Evolutionary conservation across 2,329 filamentous ascomycete species (phyloP).

Genomic region (Furcasterigmium furcatum): DNA sequence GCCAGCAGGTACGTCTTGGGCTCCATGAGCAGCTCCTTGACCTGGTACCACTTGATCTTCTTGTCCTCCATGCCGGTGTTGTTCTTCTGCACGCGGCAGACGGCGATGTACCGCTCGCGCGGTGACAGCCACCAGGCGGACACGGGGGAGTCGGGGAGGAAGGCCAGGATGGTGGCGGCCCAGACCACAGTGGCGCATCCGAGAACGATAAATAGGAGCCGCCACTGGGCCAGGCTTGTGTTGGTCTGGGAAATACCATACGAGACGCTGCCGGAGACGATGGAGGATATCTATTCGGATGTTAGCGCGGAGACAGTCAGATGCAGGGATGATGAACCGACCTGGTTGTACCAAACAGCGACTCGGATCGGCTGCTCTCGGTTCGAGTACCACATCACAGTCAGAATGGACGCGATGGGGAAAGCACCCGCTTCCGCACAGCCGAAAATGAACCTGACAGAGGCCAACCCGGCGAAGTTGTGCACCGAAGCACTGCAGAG

Average conservation of each 20-base stretch:
- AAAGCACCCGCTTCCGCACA: slow-evolving; percentile 28
- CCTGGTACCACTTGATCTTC: slow-evolving; percentile 55
- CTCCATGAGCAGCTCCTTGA: slow-evolving; percentile 57
- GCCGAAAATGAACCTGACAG: slow-evolving; percentile 31
- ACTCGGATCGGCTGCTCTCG: slow-evolving; percentile 31
- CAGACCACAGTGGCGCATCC: slow-evolving; percentile 22
- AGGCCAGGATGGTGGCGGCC: slow-evolving; percentile 58
- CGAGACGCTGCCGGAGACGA: slow-evolving; percentile 29
- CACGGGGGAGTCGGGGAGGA: slow-evolving; percentile 62
- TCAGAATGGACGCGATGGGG: slow-evolving; percentile 30
- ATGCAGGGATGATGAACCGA: too few species aligned
- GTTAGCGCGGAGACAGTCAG: too few species aligned
- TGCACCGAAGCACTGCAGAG: slow-evolving; percentile 25
- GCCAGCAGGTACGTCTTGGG: slow-evolving; percentile 61
- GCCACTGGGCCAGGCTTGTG: slow-evolving; percentile 22
- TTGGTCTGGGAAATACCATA: slow-evolving; percentile 28
- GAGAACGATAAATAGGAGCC: slow-evolving; percentile 30
- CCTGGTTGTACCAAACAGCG: slow-evolving; percentile 22
- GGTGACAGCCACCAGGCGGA: slow-evolving; percentile 65
- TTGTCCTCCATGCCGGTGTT: slow-evolving; percentile 63
- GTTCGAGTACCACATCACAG: slow-evolving; percentile 34
- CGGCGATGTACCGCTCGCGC: slow-evolving; percentile 60
- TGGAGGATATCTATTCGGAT: slow-evolving; percentile 21
- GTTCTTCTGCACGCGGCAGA: slow-evolving; percentile 58
- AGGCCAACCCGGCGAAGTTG: slow-evolving; percentile 25